These are phyloP conservation scores for Chaetoceros tenuissimus DNA, from an alignment of 108 stramenopile species.

Conservation along the genomic window DNA sequence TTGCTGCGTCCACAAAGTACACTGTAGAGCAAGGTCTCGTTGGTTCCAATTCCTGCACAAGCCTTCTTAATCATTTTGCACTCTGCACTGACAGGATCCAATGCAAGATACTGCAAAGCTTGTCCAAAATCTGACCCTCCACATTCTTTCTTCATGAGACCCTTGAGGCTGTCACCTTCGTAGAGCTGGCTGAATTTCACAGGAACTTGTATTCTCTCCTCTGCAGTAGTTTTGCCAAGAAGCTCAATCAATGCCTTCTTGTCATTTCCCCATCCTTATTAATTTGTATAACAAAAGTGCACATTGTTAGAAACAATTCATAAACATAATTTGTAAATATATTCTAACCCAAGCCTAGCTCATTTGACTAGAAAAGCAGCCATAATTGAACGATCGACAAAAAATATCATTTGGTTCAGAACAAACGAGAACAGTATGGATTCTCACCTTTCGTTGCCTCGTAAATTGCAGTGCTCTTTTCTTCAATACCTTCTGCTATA, in stretches of 20 bases:
- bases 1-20: conserved; percentile 56
- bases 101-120: conserved; percentile 31
- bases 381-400: too few relatives aligned
- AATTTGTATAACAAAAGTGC: too few relatives aligned
- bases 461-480: not conserved
- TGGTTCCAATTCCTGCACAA: conserved; percentile 44
- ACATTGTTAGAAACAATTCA: too few relatives aligned
- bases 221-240: conserved; percentile 26
- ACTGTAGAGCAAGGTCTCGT: conserved; percentile 40
- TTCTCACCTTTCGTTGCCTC: conserved; percentile 14
- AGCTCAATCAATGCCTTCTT: conserved; percentile 25
- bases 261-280: conserved; percentile 38
- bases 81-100: conserved; percentile 52
- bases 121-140: conserved; percentile 48
- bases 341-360: too few relatives aligned
- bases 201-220: conserved; percentile 33
- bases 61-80: conserved; percentile 53
- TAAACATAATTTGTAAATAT: too few relatives aligned
- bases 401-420: too few relatives aligned
- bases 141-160: conserved; percentile 57
- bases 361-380: too few relatives aligned
- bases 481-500: conserved; percentile 33
- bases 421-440: too few relatives aligned
- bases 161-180: conserved; percentile 26
- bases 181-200: conserved; percentile 50